Evolutionary conservation across 1,284 basidiomycete genomes (phyloP).

Genomic region (Acaromyces ingoldii): DNA sequence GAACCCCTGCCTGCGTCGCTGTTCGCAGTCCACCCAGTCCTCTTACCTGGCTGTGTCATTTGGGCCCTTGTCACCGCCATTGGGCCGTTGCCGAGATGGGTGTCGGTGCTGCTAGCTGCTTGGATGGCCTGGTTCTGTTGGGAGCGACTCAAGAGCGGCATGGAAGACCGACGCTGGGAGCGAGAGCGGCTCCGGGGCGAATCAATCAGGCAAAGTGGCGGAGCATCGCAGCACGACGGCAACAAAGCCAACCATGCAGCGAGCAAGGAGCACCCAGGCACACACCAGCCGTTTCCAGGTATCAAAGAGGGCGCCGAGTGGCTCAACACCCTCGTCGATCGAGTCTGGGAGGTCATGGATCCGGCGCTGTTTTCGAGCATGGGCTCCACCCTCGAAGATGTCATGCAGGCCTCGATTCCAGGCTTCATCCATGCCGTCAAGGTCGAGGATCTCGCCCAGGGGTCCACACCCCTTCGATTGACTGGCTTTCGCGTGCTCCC

Average conservation of each 20-base stretch:
- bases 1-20: slow-evolving; percentile 14
- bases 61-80: slow-evolving; percentile 17
- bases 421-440: slow-evolving; percentile 32
- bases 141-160: slow-evolving; percentile 2
- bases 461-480: slow-evolving; percentile 25
- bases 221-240: no score
- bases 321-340: slow-evolving; percentile 27
- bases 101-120: slow-evolving; percentile 14
- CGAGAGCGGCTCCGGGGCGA: slow-evolving; percentile 16
- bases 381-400: slow-evolving; percentile 29
- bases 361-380: slow-evolving; percentile 20
- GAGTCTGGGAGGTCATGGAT: slow-evolving; percentile 30
- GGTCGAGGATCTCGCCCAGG: slow-evolving; percentile 29
- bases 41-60: slow-evolving; percentile 15
- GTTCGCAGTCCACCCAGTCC: slow-evolving; percentile 6
- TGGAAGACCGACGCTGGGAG: slow-evolving; percentile 25
- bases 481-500: slow-evolving; percentile 22
- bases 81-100: slow-evolving; percentile 3
- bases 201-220: background rate
- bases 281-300: background rate
- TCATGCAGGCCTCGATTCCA: slow-evolving; percentile 32
- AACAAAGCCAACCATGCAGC: no score
- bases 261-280: no score
- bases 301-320: slow-evolving; percentile 28
- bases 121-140: slow-evolving; percentile 29